Conservation (phyloP, 1,284 basidiomycete species). For the Melampsora larici-populina region DNA sequence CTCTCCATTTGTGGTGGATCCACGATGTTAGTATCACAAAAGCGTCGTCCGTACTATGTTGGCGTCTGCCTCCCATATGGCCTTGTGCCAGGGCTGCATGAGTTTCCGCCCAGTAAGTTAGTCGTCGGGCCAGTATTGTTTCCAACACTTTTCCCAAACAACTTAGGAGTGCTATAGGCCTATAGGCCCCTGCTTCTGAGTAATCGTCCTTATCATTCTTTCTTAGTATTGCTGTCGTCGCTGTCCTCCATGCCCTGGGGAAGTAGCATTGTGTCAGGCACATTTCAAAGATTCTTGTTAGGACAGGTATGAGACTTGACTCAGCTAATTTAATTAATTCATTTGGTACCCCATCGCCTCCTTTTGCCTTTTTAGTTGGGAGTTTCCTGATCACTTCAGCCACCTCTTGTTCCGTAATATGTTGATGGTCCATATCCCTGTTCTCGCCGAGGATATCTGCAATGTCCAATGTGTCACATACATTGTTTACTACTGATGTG, state of each 20-base stretch:
- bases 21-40: neutral
- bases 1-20: too few species aligned
- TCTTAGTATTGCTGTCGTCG: neutral
- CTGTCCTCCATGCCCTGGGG: neutral
- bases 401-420: neutral
- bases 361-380: neutral
- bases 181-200: neutral
- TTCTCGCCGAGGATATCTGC: too few species aligned
- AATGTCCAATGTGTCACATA: neutral
- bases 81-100: neutral
- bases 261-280: neutral
- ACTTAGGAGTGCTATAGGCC: conserved; percentile 1
- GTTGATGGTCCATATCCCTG: too few species aligned
- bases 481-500: neutral
- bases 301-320: neutral
- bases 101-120: neutral
- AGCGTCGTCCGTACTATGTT: too few species aligned
- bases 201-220: neutral
- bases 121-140: neutral
- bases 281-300: neutral
- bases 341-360: conserved; percentile 2
- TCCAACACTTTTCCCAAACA: neutral
- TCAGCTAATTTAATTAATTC: neutral
- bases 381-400: neutral
- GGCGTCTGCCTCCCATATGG: neutral